These are phyloP conservation scores for Fusarium staphyleae DNA, from an alignment of 2,329 filamentous ascomycete genomes.

Conservation along the genomic window DNA sequence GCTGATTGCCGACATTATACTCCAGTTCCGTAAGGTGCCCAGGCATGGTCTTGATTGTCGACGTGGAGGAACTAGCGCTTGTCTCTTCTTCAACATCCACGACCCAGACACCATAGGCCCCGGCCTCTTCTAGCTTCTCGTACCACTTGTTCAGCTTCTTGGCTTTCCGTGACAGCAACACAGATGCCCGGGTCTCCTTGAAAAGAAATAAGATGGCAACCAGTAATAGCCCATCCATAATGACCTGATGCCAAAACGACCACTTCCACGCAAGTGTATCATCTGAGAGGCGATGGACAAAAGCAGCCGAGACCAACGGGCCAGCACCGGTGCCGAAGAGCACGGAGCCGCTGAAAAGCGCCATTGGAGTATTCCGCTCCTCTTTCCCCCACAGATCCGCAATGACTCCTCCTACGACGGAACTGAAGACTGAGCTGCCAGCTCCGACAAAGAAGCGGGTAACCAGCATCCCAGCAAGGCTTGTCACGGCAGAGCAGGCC, in stretches of 20 bases:
- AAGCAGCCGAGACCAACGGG: constrained; percentile 73
- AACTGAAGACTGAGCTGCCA: constrained; percentile 81
- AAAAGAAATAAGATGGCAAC: constrained; percentile 73
- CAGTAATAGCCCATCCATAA: constrained; percentile 68
- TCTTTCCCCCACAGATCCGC: constrained; percentile 83
- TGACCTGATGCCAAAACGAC: constrained; percentile 88
- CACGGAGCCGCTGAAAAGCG: constrained; percentile 80
- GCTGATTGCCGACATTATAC: constrained; percentile 1
- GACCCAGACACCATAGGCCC: constrained; percentile 59
- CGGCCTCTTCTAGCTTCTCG: constrained; percentile 71
- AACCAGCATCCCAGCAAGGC: constrained; percentile 76
- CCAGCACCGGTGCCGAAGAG: constrained; percentile 82
- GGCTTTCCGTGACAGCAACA: constrained; percentile 80
- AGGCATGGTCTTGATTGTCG: constrained; percentile 29
- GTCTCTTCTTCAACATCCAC: constrained; percentile 13
- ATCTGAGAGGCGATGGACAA: constrained; percentile 66
- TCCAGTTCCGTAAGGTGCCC: constrained; percentile 13
- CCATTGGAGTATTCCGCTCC: constrained; percentile 88
- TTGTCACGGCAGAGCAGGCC: constrained; percentile 74
- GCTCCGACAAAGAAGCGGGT: constrained; percentile 78
- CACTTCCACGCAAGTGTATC: constrained; percentile 72
- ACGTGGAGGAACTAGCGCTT: constrained; percentile 30
- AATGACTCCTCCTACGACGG: constrained; percentile 91
- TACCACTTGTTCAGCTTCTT: constrained; percentile 80
- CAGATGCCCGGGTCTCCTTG: constrained; percentile 81